These are phyloP conservation scores for Collybiopsis luxurians DNA, from an alignment of 768 basidiomycete genomes.

Conservation along the genomic window DNA sequence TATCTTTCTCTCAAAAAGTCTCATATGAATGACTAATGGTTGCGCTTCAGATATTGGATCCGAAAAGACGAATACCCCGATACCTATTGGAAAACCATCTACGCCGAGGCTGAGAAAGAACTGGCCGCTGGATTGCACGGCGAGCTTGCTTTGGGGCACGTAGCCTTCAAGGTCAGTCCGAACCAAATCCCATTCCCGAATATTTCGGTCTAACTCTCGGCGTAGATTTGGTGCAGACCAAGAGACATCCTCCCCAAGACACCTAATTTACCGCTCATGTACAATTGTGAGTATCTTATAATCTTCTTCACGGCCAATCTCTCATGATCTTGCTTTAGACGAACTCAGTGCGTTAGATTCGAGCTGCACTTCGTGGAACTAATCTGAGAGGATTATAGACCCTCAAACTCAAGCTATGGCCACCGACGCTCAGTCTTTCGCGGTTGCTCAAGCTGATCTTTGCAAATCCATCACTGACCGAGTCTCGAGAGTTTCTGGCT, in stretches of 20 bases:
- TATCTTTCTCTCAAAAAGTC: neutral
- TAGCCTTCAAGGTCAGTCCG: neutral
- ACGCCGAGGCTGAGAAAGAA: neutral
- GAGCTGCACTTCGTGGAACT: too few relatives aligned
- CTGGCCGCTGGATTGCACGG: neutral
- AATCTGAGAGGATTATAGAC: too few relatives aligned
- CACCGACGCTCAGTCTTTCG: neutral
- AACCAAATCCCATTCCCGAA: too few relatives aligned
- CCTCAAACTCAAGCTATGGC: neutral
- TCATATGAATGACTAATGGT: neutral
- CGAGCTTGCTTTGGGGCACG: neutral
- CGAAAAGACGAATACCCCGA: neutral
- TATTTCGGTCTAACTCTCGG: too few relatives aligned
- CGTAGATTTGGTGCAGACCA: neutral
- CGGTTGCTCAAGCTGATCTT: neutral
- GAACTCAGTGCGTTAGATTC: neutral
- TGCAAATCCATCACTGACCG: neutral
- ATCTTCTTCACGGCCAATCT: neutral
- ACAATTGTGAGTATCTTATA: neutral
- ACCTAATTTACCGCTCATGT: neutral
- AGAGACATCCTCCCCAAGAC: neutral
- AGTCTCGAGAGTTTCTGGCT: neutral
- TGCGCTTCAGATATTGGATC: neutral
- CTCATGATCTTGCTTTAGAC: neutral
- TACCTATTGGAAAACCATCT: neutral